A percentile compares a stretch with the other conserved stretches of the same genome.
Conservation (phyloP, 176 grass and related monocot species). For the Otatea glauca region DNA sequence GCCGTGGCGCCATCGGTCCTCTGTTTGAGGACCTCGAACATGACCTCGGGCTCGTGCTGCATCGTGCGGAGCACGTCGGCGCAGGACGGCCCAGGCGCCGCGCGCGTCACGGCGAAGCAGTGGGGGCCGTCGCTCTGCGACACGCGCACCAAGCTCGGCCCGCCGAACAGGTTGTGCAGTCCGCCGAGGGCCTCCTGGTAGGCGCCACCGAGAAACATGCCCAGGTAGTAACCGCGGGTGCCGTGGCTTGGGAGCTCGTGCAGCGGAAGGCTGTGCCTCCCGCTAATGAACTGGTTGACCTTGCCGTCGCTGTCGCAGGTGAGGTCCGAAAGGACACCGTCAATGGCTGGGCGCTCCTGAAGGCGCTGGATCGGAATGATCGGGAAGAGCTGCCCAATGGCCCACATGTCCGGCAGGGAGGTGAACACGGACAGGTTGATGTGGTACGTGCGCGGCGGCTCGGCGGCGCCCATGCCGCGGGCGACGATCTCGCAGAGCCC, state of each 20-base stretch:
- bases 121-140: slow-evolving; percentile 81
- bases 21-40: slow-evolving; percentile 82
- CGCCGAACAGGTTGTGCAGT: slow-evolving; percentile 91
- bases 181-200: slow-evolving; percentile 98
- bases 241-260: slow-evolving; percentile 63
- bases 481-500: slow-evolving; percentile 79
- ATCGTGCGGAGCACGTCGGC: slow-evolving; percentile 87
- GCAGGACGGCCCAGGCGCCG: slow-evolving; percentile 67
- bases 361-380: slow-evolving; percentile 92
- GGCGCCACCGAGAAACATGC: slow-evolving; percentile 96
- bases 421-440: slow-evolving; percentile 91
- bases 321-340: slow-evolving; percentile 76
- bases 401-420: slow-evolving; percentile 92
- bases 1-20: slow-evolving; percentile 50
- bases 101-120: slow-evolving; percentile 84
- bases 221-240: slow-evolving; percentile 74
- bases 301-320: slow-evolving; percentile 99
- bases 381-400: slow-evolving; percentile 88
- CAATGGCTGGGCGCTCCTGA: slow-evolving; percentile 56
- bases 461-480: slow-evolving; percentile 60
- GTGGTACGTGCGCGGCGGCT: slow-evolving; percentile 70
- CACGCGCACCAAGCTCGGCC: slow-evolving; percentile 91
- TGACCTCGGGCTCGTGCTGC: slow-evolving; percentile 95
- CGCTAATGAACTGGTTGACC: slow-evolving; percentile 75
- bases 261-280: slow-evolving; percentile 71